Conservation (phyloP, 352 stramenopile species). For the Phytophthora multivora region DNA sequence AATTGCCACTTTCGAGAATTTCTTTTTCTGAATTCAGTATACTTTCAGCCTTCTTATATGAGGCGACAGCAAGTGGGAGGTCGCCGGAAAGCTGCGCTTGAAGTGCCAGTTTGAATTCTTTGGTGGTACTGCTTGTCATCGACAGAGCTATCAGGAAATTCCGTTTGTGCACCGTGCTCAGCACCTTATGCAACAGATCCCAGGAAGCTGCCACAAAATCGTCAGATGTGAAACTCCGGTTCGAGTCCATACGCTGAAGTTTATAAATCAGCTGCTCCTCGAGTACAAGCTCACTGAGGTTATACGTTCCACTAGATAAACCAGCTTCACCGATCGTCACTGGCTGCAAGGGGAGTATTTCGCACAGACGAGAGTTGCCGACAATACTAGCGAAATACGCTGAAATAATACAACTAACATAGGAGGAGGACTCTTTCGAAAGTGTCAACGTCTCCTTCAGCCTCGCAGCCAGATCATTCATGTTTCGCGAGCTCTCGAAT, state of each 20-base stretch:
- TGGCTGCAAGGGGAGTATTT: conserved; percentile 42
- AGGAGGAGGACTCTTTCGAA: conserved; percentile 36
- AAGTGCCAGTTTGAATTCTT: conserved; percentile 64
- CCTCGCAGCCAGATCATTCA: conserved; percentile 11
- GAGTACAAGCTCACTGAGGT: conserved; percentile 64
- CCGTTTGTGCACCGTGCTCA: conserved; percentile 66
- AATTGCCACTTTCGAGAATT: conserved; percentile 32
- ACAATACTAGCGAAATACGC: conserved; percentile 55
- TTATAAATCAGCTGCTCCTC: conserved; percentile 67
- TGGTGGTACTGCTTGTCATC: conserved; percentile 50
- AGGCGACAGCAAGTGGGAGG: conserved; percentile 66
- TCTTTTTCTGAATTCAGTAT: conserved; percentile 50
- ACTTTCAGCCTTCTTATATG: conserved; percentile 72
- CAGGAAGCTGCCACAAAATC: conserved; percentile 44
- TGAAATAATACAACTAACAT: conserved; percentile 44
- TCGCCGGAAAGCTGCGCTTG: conserved; percentile 73
- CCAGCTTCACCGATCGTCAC: conserved; percentile 55
- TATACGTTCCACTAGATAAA: conserved; percentile 60
- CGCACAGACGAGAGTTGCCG: conserved; percentile 33
- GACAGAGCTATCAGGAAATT: conserved; percentile 69
- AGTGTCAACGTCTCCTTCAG: conserved; percentile 28
- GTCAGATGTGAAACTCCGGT: conserved; percentile 7
- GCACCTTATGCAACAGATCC: conserved; percentile 79
- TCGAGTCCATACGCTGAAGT: conserved; percentile 6
- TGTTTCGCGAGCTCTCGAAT: conserved; percentile 35